phyloP scores from a whole-genome alignment of 2,329 filamentous ascomycete genomes.

The Neonectria magnoliae region DNA sequence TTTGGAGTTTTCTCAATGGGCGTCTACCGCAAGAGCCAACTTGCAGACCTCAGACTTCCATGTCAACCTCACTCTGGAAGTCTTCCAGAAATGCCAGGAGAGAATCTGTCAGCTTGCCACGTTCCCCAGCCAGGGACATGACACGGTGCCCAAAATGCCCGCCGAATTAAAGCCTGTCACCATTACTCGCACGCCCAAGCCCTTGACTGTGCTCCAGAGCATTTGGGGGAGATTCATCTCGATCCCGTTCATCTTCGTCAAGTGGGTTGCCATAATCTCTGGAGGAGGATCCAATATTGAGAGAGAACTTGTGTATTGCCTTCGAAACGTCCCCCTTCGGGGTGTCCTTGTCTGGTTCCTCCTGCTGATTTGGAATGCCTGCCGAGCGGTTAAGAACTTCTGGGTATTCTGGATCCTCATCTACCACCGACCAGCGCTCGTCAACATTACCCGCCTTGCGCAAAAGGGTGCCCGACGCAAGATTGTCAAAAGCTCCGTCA shows the following conservation, averaged over 20 bases:
- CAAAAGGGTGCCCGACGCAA: conserved; percentile 27
- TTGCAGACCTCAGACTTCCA: conserved; percentile 24
- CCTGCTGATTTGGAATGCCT: conserved; percentile 18
- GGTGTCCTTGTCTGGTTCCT: conserved; percentile 9
- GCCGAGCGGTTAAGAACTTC: conserved; percentile 24
- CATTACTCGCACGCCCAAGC: conserved; percentile 4
- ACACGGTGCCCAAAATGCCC: neutral
- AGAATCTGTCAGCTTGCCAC: conserved; percentile 2
- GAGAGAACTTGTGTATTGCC: conserved; percentile 24
- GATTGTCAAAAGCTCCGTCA: conserved; percentile 20
- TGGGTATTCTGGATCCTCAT: conserved; percentile 31
- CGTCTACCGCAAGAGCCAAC: conserved; percentile 4
- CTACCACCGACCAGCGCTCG: conserved; percentile 20
- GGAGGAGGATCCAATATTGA: conserved; percentile 26
- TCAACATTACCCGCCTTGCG: conserved; percentile 25
- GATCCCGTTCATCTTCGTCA: conserved; percentile 18
- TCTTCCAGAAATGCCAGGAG: conserved; percentile 23
- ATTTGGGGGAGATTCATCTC: conserved; percentile 13
- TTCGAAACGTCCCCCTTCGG: conserved; percentile 7
- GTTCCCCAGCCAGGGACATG: conserved; percentile 2
- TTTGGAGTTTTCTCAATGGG: conserved; percentile 17
- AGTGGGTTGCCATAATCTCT: conserved; percentile 28
- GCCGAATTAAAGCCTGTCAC: conserved; percentile 10
- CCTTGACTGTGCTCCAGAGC: neutral
- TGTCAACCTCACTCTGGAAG: conserved; percentile 19